These are phyloP conservation scores for Bothriochloa decipiens DNA, from an alignment of 176 grass and related monocot genomes.

Conservation along the genomic window DNA sequence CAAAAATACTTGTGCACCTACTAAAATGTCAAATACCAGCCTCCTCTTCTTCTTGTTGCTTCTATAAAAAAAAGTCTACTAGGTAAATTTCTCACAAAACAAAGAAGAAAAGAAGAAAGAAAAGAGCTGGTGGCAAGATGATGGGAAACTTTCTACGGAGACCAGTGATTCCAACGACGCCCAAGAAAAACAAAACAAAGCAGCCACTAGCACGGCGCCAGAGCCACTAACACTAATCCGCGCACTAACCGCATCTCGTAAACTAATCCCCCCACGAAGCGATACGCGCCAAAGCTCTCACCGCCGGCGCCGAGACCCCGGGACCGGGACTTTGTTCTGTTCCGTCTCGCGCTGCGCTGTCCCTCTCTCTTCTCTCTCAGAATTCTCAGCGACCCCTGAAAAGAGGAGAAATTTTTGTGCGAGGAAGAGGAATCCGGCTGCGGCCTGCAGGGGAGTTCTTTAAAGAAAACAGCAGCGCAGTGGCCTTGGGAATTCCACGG, in stretches of 20 bases:
- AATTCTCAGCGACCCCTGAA: not conserved
- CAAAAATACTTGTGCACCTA: not conserved
- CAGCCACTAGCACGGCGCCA: not conserved
- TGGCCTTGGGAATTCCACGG: constrained; percentile 41
- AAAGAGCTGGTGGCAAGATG: too few species aligned
- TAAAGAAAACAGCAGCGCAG: constrained; percentile 32
- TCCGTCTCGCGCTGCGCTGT: constrained; percentile 12
- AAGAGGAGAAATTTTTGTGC: not conserved
- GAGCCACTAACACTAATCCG: constrained; percentile 15
- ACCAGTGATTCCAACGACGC: too few species aligned
- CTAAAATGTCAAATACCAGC: not conserved
- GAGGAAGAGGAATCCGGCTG: constrained; percentile 31
- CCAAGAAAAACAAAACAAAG: too few species aligned
- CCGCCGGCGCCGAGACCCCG: not conserved
- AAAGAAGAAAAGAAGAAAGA: too few species aligned
- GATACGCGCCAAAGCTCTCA: constrained; percentile 23
- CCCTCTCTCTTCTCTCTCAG: not conserved
- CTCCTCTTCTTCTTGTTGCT: not conserved
- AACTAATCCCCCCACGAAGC: not conserved
- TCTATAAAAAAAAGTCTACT: not conserved
- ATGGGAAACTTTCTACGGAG: too few species aligned
- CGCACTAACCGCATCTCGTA: constrained; percentile 6
- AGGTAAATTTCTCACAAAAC: too few species aligned
- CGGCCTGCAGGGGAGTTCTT: not conserved
- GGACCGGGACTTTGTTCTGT: constrained; percentile 1